Evolutionary conservation across 2,329 filamentous ascomycete species (phyloP).

Genomic region (Claviceps sorghi): DNA sequence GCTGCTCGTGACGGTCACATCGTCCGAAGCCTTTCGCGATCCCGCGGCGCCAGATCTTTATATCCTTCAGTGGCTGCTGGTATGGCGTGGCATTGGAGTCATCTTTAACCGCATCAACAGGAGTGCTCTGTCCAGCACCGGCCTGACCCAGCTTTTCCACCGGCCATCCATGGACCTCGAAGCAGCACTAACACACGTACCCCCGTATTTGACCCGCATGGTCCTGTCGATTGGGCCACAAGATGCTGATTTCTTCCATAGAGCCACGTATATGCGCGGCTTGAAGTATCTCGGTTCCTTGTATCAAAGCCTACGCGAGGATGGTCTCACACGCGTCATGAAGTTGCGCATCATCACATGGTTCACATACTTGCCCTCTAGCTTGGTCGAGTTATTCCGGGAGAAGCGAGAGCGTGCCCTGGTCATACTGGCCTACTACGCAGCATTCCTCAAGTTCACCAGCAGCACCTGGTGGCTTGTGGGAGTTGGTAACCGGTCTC

Average conservation of each 20-base stretch:
- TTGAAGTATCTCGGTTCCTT: slow-evolving; percentile 37
- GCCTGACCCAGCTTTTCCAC: slow-evolving; percentile 32
- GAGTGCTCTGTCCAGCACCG: slow-evolving; percentile 21
- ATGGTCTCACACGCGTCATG: slow-evolving; percentile 30
- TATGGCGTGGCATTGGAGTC: slow-evolving; percentile 38
- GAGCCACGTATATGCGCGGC: slow-evolving; percentile 28
- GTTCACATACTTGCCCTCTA: slow-evolving; percentile 33
- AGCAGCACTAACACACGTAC: slow-evolving; percentile 25
- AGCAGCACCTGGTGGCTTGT: slow-evolving; percentile 34
- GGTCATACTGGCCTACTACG: slow-evolving; percentile 37
- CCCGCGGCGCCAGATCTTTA: slow-evolving; percentile 29
- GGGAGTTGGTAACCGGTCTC: slow-evolving; percentile 30
- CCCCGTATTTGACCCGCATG: slow-evolving; percentile 35
- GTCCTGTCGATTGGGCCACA: slow-evolving; percentile 26
- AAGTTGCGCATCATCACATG: slow-evolving; percentile 36
- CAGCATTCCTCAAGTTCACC: slow-evolving; percentile 33
- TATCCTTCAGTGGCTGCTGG: slow-evolving; percentile 40
- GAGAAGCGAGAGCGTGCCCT: slow-evolving; percentile 30
- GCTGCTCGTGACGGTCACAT: slow-evolving; percentile 35
- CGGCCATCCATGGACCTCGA: slow-evolving; percentile 34
- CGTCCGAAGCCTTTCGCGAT: slow-evolving; percentile 37
- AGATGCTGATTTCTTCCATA: slow-evolving; percentile 26
- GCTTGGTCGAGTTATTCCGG: slow-evolving; percentile 29
- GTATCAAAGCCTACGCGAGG: slow-evolving; percentile 28
- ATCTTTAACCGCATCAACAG: slow-evolving; percentile 26